Evolutionary conservation across 2,329 filamentous ascomycete genomes (phyloP).

Genomic region (Trichophyton simii): DNA sequence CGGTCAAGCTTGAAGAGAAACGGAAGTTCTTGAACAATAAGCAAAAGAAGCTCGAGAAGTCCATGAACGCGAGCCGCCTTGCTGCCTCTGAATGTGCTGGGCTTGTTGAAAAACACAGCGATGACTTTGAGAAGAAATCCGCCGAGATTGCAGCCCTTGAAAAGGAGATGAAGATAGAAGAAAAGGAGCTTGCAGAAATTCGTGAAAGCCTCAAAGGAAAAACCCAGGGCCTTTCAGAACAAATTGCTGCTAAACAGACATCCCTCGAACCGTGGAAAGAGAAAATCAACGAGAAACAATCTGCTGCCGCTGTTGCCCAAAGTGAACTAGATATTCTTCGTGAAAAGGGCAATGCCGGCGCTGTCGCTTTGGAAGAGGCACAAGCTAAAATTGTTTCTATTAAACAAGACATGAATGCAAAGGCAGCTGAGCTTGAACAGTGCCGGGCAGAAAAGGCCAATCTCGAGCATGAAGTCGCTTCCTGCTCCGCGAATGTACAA

Average conservation of each 20-base stretch:
- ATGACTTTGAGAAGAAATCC: slow-evolving; percentile 65
- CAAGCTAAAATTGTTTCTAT: slow-evolving; percentile 65
- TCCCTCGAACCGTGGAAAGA: slow-evolving; percentile 91
- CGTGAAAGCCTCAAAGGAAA: slow-evolving; percentile 85
- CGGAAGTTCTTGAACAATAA: slow-evolving; percentile 85
- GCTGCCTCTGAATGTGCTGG: slow-evolving; percentile 62
- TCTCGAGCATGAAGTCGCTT: slow-evolving; percentile 61
- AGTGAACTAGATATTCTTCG: slow-evolving; percentile 85
- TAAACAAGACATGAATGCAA: slow-evolving; percentile 56
- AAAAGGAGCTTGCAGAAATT: slow-evolving; percentile 69
- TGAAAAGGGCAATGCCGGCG: slow-evolving; percentile 79
- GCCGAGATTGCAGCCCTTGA: slow-evolving; percentile 68
- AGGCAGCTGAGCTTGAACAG: slow-evolving; percentile 61
- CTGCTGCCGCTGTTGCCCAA: slow-evolving; percentile 82
- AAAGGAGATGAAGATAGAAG: slow-evolving; percentile 61
- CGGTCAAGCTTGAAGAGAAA: slow-evolving; percentile 96
- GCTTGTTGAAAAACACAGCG: slow-evolving; percentile 61
- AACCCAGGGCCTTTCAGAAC: slow-evolving; percentile 83
- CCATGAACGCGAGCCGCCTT: slow-evolving; percentile 62
- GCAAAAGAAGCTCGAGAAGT: slow-evolving; percentile 88
- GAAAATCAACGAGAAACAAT: slow-evolving; percentile 93
- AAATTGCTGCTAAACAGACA: slow-evolving; percentile 87
- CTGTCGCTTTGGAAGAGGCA: slow-evolving; percentile 70
- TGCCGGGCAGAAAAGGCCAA: slow-evolving; percentile 60
- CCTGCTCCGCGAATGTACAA: slow-evolving; percentile 58